Conservation (phyloP, 805 yeast genomes). For the Lachancea mirantina region DNA sequence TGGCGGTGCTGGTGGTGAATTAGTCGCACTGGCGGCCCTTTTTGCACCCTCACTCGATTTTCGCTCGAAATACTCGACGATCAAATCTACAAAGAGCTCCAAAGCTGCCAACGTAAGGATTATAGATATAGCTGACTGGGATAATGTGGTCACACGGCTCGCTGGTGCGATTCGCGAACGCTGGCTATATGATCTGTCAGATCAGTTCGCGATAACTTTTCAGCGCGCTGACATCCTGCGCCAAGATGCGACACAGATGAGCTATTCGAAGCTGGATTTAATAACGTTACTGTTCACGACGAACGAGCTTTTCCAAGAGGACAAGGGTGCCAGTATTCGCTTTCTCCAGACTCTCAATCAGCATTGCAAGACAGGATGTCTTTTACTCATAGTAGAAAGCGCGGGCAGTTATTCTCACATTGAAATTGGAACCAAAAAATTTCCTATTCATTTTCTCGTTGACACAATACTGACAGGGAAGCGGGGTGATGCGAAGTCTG, state of each 20-base stretch:
- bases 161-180: conserved; percentile 37
- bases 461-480: conserved; percentile 63
- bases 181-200: conserved; percentile 46
- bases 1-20: conserved; percentile 87
- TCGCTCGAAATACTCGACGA: conserved; percentile 14
- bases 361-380: conserved; percentile 48
- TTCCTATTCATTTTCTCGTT: conserved; percentile 75
- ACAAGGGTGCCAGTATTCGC: conserved; percentile 52
- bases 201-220: conserved; percentile 30
- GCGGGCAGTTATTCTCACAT: conserved; percentile 88
- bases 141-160: conserved; percentile 41
- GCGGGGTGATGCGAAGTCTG: conserved; percentile 36
- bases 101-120: conserved; percentile 40
- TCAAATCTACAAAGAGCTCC: conserved; percentile 2
- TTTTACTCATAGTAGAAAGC: conserved; percentile 68
- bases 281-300: conserved; percentile 79
- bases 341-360: conserved; percentile 48
- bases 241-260: conserved; percentile 19
- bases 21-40: conserved; percentile 54
- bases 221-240: conserved; percentile 33
- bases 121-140: conserved; percentile 80
- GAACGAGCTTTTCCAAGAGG: conserved; percentile 72
- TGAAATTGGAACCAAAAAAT: conserved; percentile 62
- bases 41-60: conserved; percentile 35
- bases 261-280: conserved; percentile 35